Evolutionary conservation across 805 yeast genomes (phyloP).

Genomic region (Starmerella khaoyaiensis): DNA sequence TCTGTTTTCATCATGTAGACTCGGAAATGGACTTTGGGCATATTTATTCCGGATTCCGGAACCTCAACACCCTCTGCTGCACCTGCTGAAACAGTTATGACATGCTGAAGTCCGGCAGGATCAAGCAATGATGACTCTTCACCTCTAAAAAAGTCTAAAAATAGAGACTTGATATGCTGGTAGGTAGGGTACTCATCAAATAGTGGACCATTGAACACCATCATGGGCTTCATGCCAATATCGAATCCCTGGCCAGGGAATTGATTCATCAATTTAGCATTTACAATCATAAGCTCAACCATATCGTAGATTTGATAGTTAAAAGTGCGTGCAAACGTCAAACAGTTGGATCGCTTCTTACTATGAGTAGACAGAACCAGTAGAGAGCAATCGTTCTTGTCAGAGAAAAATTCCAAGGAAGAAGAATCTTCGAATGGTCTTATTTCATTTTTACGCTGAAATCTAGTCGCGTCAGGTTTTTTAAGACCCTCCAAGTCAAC

Average conservation of each 20-base stretch:
- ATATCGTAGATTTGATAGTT: slow-evolving; percentile 83
- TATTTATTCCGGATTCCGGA: slow-evolving; percentile 42
- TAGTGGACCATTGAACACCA: slow-evolving; percentile 80
- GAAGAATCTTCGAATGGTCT: slow-evolving; percentile 86
- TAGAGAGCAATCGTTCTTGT: slow-evolving; percentile 83
- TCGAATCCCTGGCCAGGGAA: slow-evolving; percentile 71
- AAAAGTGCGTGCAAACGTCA: slow-evolving; percentile 81
- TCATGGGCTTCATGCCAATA: slow-evolving; percentile 87
- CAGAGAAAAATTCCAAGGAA: slow-evolving; percentile 79
- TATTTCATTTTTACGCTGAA: slow-evolving; percentile 75
- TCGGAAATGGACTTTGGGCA: slow-evolving; percentile 79
- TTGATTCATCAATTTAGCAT: slow-evolving; percentile 59
- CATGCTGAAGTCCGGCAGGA: slow-evolving; percentile 87
- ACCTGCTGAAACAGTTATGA: slow-evolving; percentile 66
- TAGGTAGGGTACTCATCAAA: slow-evolving; percentile 82
- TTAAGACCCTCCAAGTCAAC: slow-evolving; percentile 80
- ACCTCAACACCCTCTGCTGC: slow-evolving; percentile 36
- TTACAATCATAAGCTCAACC: slow-evolving; percentile 64
- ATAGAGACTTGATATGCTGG: slow-evolving; percentile 73
- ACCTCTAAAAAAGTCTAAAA: slow-evolving; percentile 84
- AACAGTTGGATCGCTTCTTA: slow-evolving; percentile 85
- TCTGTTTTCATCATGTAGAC: slow-evolving; percentile 76
- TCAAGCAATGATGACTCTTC: slow-evolving; percentile 71
- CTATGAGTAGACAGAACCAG: slow-evolving; percentile 66
- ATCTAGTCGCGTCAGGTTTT: slow-evolving; percentile 80